Evolutionary conservation across 495 filamentous ascomycete genomes (phyloP).

Genomic region (Neurospora sp.): DNA sequence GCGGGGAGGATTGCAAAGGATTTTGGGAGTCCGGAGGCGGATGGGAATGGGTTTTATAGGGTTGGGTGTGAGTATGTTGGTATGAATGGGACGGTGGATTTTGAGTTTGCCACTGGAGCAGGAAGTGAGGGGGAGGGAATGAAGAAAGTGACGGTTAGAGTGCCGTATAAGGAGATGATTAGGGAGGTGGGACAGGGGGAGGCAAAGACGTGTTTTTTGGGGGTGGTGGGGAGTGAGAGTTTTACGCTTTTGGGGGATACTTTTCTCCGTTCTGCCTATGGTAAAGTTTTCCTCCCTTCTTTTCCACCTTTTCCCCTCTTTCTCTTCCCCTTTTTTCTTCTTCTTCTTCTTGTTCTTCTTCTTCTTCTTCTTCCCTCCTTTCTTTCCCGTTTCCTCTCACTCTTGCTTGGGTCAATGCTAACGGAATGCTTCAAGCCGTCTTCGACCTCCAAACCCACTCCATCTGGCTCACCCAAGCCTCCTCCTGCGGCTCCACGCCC

Average conservation of each 20-base stretch:
- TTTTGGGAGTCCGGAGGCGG: conserved; percentile 46
- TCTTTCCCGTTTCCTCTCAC: neutral
- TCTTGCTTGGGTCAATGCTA: neutral
- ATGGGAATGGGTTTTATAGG: conserved; percentile 47
- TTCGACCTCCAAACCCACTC: conserved; percentile 37
- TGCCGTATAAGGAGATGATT: conserved; percentile 49
- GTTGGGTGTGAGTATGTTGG: conserved; percentile 62
- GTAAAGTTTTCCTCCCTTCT: no score
- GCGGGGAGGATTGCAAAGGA: conserved; percentile 52
- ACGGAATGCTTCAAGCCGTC: conserved; percentile 21
- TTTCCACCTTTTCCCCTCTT: no score
- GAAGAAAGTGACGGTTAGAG: conserved; percentile 48
- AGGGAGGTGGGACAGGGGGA: conserved; percentile 38
- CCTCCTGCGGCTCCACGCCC: conserved; percentile 34
- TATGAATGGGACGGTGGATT: conserved; percentile 57
- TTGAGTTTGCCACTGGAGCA: no score
- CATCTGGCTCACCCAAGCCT: conserved; percentile 35
- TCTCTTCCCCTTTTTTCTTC: no score
- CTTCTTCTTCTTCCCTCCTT: no score
- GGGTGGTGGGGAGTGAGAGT: conserved; percentile 59
- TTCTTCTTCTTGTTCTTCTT: no score
- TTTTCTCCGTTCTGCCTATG: no score
- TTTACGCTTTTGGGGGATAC: conserved; percentile 78
- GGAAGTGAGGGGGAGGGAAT: no score
- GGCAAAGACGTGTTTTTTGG: conserved; percentile 55